Base-by-base conservation (phyloP, 2,329 filamentous ascomycete genomes). In the Acephala macrosclerotiorum region DNA sequence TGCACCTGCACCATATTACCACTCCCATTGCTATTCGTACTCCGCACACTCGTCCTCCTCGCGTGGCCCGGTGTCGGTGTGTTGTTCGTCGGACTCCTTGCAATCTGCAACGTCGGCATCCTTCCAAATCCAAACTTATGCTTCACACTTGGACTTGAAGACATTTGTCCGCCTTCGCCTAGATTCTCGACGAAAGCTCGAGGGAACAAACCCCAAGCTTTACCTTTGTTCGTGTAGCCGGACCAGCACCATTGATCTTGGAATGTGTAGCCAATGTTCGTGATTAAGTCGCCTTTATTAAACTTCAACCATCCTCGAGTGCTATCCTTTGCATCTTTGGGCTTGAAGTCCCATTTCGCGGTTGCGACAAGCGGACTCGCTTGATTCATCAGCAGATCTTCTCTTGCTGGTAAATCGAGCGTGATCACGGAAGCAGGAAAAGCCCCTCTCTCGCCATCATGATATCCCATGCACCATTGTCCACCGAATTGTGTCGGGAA, bases 321-420 rank as follows among this genome's bases (percentile, higher is more conserved):
- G 12, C 16, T 72, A 29, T 74, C 73, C 58, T 74, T 74, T 11
- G 68, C 66, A 9, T 73, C 71, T 66, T 74, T 75, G 0, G 71
- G 72, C 47, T 75, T 75, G 68, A 75, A 75, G 58, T 77, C 74
- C 75, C 75, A 76, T 66, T 70, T 73, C 3, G 74, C 72, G 2
- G 61, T 69, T 1, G 72, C 73, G 6, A 66, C 60, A 1, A 76
- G 57, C 26, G 42, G 72, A 51, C 71, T 74, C 55, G 68, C 65
- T 1, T 68, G 33, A 51, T 73, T 71, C 73, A 76, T 75, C 11
- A 71, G 35, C 0, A 73, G 61, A 22, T 75, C 72, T 38, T 74
- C 72, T 40, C 66, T 70, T 2, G 25, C 53, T 11, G 75, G 75
- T 14, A 68, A 61, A 2, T 75, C 66, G 1, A 77, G 64, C 25